Evolutionary conservation across 345 rosid species (phyloP).

Genomic region (Cardiospermum halicacabum): DNA sequence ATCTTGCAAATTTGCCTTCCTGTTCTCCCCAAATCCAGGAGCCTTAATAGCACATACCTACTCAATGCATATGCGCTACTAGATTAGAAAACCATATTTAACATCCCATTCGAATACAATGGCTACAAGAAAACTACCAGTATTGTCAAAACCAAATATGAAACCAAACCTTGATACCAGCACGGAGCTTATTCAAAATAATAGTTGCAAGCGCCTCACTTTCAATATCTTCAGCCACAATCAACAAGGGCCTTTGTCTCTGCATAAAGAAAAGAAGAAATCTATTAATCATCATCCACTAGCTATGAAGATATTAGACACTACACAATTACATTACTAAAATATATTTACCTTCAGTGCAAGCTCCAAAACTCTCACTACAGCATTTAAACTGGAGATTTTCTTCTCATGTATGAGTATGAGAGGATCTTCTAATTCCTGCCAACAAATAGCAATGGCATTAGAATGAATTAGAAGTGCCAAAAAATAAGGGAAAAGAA

Average conservation of each 20-base stretch:
- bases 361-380: slow-evolving; percentile 83
- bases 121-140: not conserved
- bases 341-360: slow-evolving; percentile 67
- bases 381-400: slow-evolving; percentile 69
- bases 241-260: slow-evolving; percentile 84
- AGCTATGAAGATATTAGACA: not conserved
- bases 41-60: slow-evolving; percentile 96
- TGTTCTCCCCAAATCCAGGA: slow-evolving; percentile 96
- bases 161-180: slow-evolving; percentile 79
- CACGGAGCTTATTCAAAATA: slow-evolving; percentile 89
- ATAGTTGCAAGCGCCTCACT: slow-evolving; percentile 89
- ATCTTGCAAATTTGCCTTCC: slow-evolving; percentile 81
- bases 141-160: not conserved
- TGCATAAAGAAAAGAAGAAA: slow-evolving; percentile 24
- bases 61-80: slow-evolving; percentile 10
- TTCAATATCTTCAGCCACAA: slow-evolving; percentile 94
- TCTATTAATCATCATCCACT: not conserved
- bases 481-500: not conserved
- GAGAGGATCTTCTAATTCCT: slow-evolving; percentile 97
- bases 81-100: not conserved
- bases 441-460: slow-evolving; percentile 16
- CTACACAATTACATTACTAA: not conserved
- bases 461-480: not conserved
- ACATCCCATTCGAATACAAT: not conserved
- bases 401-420: slow-evolving; percentile 94